Conservation (phyloP, 2,329 filamentous ascomycete genomes). For the Aspergillus alliaceus region DNA sequence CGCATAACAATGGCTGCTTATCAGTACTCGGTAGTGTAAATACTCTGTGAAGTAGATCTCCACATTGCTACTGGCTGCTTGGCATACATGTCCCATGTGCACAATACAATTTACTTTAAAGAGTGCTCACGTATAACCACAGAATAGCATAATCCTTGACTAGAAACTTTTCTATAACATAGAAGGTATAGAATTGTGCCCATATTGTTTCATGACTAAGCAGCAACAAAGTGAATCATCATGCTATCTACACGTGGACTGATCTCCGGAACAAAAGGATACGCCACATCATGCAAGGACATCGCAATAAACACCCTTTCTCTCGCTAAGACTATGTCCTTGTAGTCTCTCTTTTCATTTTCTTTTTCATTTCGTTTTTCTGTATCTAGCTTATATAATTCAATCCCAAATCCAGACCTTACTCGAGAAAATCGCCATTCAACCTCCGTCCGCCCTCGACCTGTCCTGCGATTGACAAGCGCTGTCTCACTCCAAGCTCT, state of each 20-base stretch:
- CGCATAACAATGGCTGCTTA: neutral
- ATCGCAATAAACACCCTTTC: neutral
- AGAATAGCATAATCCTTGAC: neutral
- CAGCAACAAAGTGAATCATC: neutral
- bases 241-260: slow-evolving; percentile 4
- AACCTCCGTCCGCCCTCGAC: neutral
- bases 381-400: neutral
- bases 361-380: neutral
- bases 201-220: slow-evolving; percentile 9
- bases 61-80: neutral
- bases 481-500: neutral
- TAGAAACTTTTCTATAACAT: too few relatives aligned
- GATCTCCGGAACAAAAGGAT: slow-evolving; percentile 5
- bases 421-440: neutral
- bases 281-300: slow-evolving; percentile 1
- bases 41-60: neutral
- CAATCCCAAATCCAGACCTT: neutral
- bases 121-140: neutral
- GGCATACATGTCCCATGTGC: neutral
- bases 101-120: neutral
- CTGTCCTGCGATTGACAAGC: neutral
- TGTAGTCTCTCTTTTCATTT: neutral
- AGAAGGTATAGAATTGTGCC: too few relatives aligned
- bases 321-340: neutral
- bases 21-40: neutral